phyloP scores from a whole-genome alignment of 768 basidiomycete genomes.

The Gloeophyllum trabeum region DNA sequence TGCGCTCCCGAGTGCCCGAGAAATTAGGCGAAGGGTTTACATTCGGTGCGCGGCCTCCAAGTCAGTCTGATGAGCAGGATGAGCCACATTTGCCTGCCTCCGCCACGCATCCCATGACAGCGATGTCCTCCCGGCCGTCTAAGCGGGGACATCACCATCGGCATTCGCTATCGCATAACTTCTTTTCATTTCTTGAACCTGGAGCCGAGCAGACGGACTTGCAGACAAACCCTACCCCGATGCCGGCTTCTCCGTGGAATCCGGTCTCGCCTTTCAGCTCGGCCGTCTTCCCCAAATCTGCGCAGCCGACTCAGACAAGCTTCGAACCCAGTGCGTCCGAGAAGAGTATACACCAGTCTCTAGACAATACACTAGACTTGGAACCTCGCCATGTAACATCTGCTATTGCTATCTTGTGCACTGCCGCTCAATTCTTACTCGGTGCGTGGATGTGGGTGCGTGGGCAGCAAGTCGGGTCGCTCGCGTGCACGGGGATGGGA shows the following conservation, averaged over 20 bases:
- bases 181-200: slow-evolving; percentile 92
- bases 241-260: slow-evolving; percentile 59
- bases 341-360: no score
- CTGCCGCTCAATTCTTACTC: slow-evolving; percentile 53
- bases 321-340: no score
- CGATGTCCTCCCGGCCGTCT: slow-evolving; percentile 19
- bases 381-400: no score
- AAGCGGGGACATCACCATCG: slow-evolving; percentile 83
- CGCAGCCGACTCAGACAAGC: no score
- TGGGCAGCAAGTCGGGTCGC: slow-evolving; percentile 81
- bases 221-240: slow-evolving; percentile 47
- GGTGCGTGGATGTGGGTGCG: slow-evolving; percentile 79
- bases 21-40: slow-evolving; percentile 45
- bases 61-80: slow-evolving; percentile 14
- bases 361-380: no score
- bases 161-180: slow-evolving; percentile 89
- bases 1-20: slow-evolving; percentile 15
- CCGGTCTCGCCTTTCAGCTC: slow-evolving; percentile 37
- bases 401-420: no score
- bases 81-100: slow-evolving; percentile 10
- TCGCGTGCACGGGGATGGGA: slow-evolving; percentile 83
- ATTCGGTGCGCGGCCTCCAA: slow-evolving; percentile 49
- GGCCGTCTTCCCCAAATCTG: no score
- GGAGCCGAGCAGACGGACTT: slow-evolving; percentile 44
- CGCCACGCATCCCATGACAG: slow-evolving; percentile 16